These are phyloP conservation scores for Fennellomyces sp. DNA, from an alignment of 371 early-diverging fungal species.

Conservation along the genomic window DNA sequence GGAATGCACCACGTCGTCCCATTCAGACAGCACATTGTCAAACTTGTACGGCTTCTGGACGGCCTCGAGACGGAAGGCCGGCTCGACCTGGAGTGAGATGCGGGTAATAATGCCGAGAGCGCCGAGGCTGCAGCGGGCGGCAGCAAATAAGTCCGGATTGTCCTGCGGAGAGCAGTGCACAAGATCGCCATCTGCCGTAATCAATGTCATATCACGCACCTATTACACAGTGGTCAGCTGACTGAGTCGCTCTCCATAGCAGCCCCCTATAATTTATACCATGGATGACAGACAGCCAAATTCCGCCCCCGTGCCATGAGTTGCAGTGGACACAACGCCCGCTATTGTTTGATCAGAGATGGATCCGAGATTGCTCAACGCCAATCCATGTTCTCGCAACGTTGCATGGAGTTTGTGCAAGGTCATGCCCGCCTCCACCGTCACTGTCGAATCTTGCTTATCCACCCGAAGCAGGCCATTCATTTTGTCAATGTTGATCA, in stretches of 20 bases:
- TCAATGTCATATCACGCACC: slow-evolving; percentile 61
- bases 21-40: slow-evolving; percentile 57
- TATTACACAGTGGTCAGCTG: slow-evolving; percentile 15
- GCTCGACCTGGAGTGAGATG: slow-evolving; percentile 74
- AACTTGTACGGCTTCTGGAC: slow-evolving; percentile 69
- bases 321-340: slow-evolving; percentile 80
- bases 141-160: slow-evolving; percentile 63
- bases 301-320: slow-evolving; percentile 81
- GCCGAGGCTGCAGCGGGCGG: slow-evolving; percentile 79
- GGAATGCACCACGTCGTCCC: slow-evolving; percentile 58
- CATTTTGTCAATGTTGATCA: slow-evolving; percentile 75
- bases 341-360: slow-evolving; percentile 83
- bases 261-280: slow-evolving; percentile 35
- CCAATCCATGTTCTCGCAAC: slow-evolving; percentile 63
- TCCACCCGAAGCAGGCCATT: slow-evolving; percentile 61
- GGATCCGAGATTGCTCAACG: slow-evolving; percentile 79
- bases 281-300: slow-evolving; percentile 70
- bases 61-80: slow-evolving; percentile 69
- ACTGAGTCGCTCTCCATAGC: not conserved
- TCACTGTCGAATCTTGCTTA: slow-evolving; percentile 42
- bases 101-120: slow-evolving; percentile 77
- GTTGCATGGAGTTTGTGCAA: slow-evolving; percentile 64
- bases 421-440: slow-evolving; percentile 78
- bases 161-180: slow-evolving; percentile 50
- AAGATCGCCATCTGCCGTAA: slow-evolving; percentile 60